Percentiles rank a stretch among this genome's conserved stretches.
These are phyloP conservation scores for Ormosia semicastrata DNA, from an alignment of 306 rosid genomes.

Conservation along the genomic window DNA sequence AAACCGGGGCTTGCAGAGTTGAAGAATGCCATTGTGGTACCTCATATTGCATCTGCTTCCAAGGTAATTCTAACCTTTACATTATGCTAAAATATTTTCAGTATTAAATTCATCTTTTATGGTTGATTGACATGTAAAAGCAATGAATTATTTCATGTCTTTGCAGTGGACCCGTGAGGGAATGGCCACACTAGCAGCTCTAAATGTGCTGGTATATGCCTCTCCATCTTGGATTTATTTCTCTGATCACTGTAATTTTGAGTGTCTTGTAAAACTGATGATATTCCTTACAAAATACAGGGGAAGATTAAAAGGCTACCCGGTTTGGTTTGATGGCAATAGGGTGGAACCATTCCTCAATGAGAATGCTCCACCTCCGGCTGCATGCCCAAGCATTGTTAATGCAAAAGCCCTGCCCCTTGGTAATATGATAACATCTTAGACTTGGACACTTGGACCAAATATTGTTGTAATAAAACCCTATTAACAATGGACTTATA, in stretches of 20 bases:
- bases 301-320: constrained; percentile 91
- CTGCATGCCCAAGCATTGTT: constrained; percentile 97
- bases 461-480: neutral
- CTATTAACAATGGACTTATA: neutral
- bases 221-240: constrained; percentile 21
- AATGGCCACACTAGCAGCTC: constrained; percentile 98
- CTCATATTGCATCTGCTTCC: constrained; percentile 99
- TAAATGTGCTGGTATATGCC: constrained; percentile 85
- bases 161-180: constrained; percentile 99
- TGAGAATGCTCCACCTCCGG: constrained; percentile 70
- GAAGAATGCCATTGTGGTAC: constrained; percentile 96
- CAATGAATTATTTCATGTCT: constrained; percentile 5
- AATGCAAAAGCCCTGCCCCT: constrained; percentile 74
- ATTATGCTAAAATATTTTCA: neutral
- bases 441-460: neutral
- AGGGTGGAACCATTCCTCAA: constrained; percentile 83
- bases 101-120: neutral
- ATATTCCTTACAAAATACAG: constrained; percentile 37
- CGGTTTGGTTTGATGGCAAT: constrained; percentile 78
- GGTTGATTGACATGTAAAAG: neutral
- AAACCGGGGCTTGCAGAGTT: constrained; percentile 93
- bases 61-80: constrained; percentile 52
- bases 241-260: neutral
- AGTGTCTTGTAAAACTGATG: constrained; percentile 3
- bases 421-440: constrained; percentile 38